Base-by-base conservation (phyloP, 2,329 filamentous ascomycete species). In the Paraconiothyrium brasiliense region DNA sequence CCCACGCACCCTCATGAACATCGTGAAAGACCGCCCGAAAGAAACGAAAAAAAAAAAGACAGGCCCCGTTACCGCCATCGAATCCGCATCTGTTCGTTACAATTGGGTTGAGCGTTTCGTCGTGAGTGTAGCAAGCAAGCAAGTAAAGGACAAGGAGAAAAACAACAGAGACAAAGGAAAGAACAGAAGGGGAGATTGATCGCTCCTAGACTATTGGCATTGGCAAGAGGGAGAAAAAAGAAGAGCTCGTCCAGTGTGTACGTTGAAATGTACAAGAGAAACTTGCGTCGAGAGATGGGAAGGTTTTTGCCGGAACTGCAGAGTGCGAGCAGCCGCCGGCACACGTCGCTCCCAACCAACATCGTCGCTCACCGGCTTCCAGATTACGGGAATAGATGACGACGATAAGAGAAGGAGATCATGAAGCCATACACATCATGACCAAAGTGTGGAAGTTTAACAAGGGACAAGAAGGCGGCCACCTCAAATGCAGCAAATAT, bases 351-450 rank as follows among this genome's bases (percentile, higher is more conserved):
- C 54, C 44, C 59, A 41, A 58, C 56, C 55, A 34, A 48, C 34
- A 47, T 57, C 46, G 20, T 46, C 43, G 43, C 20, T 54, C 52
- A 58, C 55, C 57, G 54, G 60, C 59, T 59, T 48, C 62, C 47
- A 14, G 60, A 74, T 74, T 74, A 74, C 56, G 55, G 67, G 70
- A 73, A 60, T 58, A 66, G 59, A 69, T 66, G 67, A 62, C 54
- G 58, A 59, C 59, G 47, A 59, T 14, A 10, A 41, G 32, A 55
- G n/a, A 44, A 43, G 27, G 27, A 30, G 58, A 58, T 58, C 48
- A 43, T 71, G 64, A 62, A 70, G 62, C 67, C 67, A 62, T 71
- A 69, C 71, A 30, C 67, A 58, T 70, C 70, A 67, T 73, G 61
- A 66, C 58, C 66, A 65, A 62, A 69, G 61, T 59, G 58, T 61